phyloP scores from a whole-genome alignment of 352 stramenopile species.

The Phytophthora pistaciae region DNA sequence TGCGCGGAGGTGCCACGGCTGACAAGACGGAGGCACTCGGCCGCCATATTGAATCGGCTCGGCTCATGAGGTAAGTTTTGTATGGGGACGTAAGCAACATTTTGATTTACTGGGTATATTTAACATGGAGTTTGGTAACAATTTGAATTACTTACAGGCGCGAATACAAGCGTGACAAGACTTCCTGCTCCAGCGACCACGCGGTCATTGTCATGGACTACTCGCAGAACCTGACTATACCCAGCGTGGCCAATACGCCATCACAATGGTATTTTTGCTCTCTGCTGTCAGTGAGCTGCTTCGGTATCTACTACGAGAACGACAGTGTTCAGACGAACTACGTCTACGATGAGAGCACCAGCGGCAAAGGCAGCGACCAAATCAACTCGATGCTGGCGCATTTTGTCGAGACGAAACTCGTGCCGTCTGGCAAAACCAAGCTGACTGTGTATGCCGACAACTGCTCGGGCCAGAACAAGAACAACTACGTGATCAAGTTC shows the following conservation, averaged over 20 bases:
- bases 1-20: not conserved
- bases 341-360: conserved; percentile 20
- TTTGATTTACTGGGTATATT: conserved; percentile 1
- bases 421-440: not conserved
- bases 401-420: conserved; percentile 5
- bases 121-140: not conserved
- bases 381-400: conserved; percentile 23
- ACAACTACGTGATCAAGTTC: conserved; percentile 2
- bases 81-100: conserved; percentile 9
- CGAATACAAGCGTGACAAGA: conserved; percentile 20
- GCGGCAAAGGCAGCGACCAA: conserved; percentile 28
- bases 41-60: conserved; percentile 5
- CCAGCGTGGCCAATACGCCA: conserved; percentile 10
- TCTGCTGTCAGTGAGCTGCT: conserved; percentile 10
- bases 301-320: conserved; percentile 26
- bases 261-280: conserved; percentile 33
- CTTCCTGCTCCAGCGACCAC: not conserved
- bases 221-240: conserved; percentile 27
- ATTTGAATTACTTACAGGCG: conserved; percentile 11
- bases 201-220: conserved; percentile 29
- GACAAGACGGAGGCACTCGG: conserved; percentile 18
- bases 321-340: conserved; percentile 18
- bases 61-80: conserved; percentile 22
- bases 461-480: not conserved
- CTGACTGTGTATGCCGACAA: not conserved